Conservation (phyloP, 2,329 filamentous ascomycete species). For the Nigrospora oryzae region DNA sequence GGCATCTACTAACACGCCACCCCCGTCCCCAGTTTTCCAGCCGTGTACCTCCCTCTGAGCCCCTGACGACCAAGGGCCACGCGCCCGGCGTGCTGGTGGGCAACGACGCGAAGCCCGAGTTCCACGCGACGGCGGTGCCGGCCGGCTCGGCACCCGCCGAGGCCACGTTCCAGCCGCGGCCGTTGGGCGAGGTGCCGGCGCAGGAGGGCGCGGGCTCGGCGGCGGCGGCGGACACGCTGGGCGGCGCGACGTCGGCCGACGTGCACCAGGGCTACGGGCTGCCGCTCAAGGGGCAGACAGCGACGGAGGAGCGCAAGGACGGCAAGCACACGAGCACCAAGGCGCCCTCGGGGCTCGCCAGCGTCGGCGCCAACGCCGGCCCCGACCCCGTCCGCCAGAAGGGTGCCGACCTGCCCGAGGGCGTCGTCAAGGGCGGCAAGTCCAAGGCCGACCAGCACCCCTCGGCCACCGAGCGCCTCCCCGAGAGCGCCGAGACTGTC, state of each 20-base stretch:
- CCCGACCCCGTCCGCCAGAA: constrained; percentile 14
- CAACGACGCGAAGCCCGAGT: constrained; percentile 53
- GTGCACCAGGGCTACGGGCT: constrained; percentile 34
- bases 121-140: constrained; percentile 50
- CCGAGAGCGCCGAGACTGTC: constrained; percentile 14
- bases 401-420: constrained; percentile 23
- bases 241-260: constrained; percentile 34
- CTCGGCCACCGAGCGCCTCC: constrained; percentile 15
- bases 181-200: constrained; percentile 23
- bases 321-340: constrained; percentile 26
- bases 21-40: constrained; percentile 37
- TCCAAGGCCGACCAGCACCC: constrained; percentile 12
- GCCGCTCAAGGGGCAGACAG: constrained; percentile 32
- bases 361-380: constrained; percentile 23
- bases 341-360: constrained; percentile 28
- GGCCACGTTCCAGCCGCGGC: constrained; percentile 29
- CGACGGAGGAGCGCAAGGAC: constrained; percentile 24
- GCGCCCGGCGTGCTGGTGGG: constrained; percentile 52
- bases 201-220: constrained; percentile 20
- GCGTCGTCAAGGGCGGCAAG: constrained; percentile 12
- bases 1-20: too few relatives aligned
- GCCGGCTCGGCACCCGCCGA: constrained; percentile 53
- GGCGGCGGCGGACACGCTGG: constrained; percentile 27
- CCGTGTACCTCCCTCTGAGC: constrained; percentile 39
- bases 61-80: constrained; percentile 48